Percentiles rank a stretch among this genome's conserved stretches.
phyloP scores from a whole-genome alignment of 2,329 filamentous ascomycete species.

The Parasarocladium wereldwijsianum region DNA sequence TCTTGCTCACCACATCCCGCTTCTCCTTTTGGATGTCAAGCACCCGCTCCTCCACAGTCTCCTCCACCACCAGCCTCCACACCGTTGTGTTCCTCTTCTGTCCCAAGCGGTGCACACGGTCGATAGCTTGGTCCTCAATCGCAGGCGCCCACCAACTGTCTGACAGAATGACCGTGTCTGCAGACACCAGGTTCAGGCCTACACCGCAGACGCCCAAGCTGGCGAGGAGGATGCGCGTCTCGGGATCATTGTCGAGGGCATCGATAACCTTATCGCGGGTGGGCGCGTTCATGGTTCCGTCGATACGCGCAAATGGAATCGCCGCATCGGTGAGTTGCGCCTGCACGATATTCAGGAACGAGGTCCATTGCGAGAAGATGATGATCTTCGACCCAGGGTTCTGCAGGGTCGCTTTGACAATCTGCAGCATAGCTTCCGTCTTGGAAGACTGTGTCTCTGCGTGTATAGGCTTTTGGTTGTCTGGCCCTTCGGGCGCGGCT shows the following conservation, averaged over 20 bases:
- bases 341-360: slow-evolving; percentile 59
- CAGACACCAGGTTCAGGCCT: slow-evolving; percentile 72
- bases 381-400: slow-evolving; percentile 54
- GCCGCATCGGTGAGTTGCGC: slow-evolving; percentile 45
- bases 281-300: slow-evolving; percentile 61
- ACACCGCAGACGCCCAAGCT: slow-evolving; percentile 73
- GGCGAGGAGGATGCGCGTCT: slow-evolving; percentile 64
- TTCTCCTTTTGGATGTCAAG: slow-evolving; percentile 68
- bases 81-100: slow-evolving; percentile 68
- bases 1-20: slow-evolving; percentile 59
- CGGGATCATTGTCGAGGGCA: slow-evolving; percentile 49
- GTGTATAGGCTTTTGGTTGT: slow-evolving; percentile 39
- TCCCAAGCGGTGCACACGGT: slow-evolving; percentile 74
- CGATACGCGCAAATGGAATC: slow-evolving; percentile 56
- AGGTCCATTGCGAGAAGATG: slow-evolving; percentile 66
- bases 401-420: slow-evolving; percentile 53
- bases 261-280: slow-evolving; percentile 59
- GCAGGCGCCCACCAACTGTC: slow-evolving; percentile 88
- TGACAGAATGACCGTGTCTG: slow-evolving; percentile 70
- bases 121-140: slow-evolving; percentile 83
- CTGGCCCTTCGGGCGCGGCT: slow-evolving; percentile 39
- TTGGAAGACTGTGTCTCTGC: slow-evolving; percentile 61
- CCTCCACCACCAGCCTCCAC: slow-evolving; percentile 69
- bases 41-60: slow-evolving; percentile 67
- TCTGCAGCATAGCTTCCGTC: slow-evolving; percentile 62